phyloP scores from a whole-genome alignment of 2,329 filamentous ascomycete species.

The Colletotrichum theobromicola region DNA sequence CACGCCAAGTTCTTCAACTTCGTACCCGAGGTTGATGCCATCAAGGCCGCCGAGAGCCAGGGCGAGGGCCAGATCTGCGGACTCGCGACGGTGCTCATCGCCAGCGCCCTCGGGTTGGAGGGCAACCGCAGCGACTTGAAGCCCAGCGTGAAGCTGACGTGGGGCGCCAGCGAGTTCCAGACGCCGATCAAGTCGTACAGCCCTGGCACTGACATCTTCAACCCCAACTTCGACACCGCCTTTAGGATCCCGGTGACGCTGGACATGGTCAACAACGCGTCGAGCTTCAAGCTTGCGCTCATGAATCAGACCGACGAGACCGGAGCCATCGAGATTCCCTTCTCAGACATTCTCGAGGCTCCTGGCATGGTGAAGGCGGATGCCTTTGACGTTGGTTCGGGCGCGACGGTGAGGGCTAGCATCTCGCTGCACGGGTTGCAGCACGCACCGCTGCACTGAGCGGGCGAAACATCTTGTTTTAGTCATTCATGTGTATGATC shows the following conservation, averaged over 20 bases:
- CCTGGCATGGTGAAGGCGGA: slow-evolving; percentile 34
- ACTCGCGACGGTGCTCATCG: slow-evolving; percentile 47
- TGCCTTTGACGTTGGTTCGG: slow-evolving; percentile 39
- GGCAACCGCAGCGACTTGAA: slow-evolving; percentile 48
- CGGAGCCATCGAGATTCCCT: slow-evolving; percentile 38
- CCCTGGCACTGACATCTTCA: slow-evolving; percentile 52
- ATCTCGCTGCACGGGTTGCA: slow-evolving; percentile 35
- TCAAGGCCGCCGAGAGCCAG: slow-evolving; percentile 29
- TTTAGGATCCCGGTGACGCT: slow-evolving; percentile 46
- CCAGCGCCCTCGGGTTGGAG: slow-evolving; percentile 43
- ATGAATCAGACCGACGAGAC: slow-evolving; percentile 38
- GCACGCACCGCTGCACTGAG: slow-evolving; percentile 14
- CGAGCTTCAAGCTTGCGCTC: slow-evolving; percentile 36
- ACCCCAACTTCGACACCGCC: slow-evolving; percentile 50
- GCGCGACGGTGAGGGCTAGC: slow-evolving; percentile 38
- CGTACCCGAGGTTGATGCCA: slow-evolving; percentile 36
- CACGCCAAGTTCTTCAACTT: slow-evolving; percentile 46
- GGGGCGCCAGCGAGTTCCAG: slow-evolving; percentile 44
- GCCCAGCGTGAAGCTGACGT: slow-evolving; percentile 49
- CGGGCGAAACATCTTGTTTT: neutral
- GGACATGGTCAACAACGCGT: slow-evolving; percentile 29
- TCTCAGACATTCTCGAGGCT: slow-evolving; percentile 36
- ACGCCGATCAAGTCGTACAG: slow-evolving; percentile 47
- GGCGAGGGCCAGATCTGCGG: slow-evolving; percentile 39
- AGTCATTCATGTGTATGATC: neutral